These are phyloP conservation scores for Clavulina sp. DNA, from an alignment of 768 basidiomycete genomes.

Conservation along the genomic window DNA sequence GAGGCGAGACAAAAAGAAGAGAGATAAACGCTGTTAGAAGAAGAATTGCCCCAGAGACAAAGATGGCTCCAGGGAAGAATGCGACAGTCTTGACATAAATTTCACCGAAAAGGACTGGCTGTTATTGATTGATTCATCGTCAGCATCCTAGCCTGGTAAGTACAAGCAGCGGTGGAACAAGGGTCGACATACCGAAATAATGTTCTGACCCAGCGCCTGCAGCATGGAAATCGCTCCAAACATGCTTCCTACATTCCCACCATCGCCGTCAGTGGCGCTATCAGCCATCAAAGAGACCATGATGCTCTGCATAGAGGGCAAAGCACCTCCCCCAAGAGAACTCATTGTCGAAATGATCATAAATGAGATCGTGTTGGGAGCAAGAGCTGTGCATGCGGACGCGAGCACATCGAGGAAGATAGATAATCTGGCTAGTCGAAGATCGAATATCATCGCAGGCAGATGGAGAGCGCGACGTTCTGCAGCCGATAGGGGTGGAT, in stretches of 20 bases:
- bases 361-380: background rate
- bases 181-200: slow-evolving; percentile 7
- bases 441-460: slow-evolving; percentile 4
- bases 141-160: background rate
- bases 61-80: slow-evolving; percentile 7
- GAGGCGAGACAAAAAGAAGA: slow-evolving; percentile 3
- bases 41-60: background rate
- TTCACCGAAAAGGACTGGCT: slow-evolving; percentile 6
- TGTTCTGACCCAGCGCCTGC: background rate
- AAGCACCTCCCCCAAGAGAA: slow-evolving; percentile 4
- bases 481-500: background rate
- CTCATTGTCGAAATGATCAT: background rate
- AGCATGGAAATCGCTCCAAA: slow-evolving; percentile 9
- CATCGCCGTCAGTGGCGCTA: slow-evolving; percentile 3
- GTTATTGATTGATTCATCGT: background rate
- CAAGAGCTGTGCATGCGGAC: background rate
- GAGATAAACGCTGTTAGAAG: background rate
- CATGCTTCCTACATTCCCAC: slow-evolving; percentile 3
- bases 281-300: slow-evolving; percentile 5
- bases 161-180: background rate
- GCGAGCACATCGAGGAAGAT: slow-evolving; percentile 1
- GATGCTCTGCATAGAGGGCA: slow-evolving; percentile 5
- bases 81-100: slow-evolving; percentile 7
- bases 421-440: slow-evolving; percentile 6
- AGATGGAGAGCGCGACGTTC: background rate